Conservation (phyloP, 2,329 filamentous ascomycete genomes). For the Aspergillus brunneoviolaceus region DNA sequence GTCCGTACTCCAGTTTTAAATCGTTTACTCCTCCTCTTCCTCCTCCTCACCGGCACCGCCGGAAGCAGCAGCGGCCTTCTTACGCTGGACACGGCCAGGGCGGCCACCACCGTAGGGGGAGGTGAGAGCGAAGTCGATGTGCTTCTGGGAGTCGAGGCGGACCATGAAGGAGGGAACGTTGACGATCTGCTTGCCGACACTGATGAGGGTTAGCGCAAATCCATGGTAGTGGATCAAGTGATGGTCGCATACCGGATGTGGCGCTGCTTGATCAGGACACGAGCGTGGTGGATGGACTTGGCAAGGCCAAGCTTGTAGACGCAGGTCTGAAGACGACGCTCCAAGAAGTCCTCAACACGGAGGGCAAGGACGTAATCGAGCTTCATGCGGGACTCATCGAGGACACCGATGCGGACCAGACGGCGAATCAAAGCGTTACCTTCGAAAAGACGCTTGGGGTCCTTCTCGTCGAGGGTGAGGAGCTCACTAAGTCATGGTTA, state of each 20-base stretch:
- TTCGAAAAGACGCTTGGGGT: conserved; percentile 99
- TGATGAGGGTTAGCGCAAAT: conserved; percentile 24
- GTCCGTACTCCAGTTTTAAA: conserved; percentile 38
- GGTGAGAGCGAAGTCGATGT: conserved; percentile 98
- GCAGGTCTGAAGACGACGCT: conserved; percentile 98
- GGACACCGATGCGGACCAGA: conserved; percentile 98
- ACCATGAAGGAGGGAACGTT: conserved; percentile 99
- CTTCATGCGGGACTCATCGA: conserved; percentile 99
- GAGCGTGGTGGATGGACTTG: conserved; percentile 99
- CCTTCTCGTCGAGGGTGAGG: conserved; percentile 99
- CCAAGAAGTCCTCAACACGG: conserved; percentile 99
- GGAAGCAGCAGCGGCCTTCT: conserved; percentile 98
- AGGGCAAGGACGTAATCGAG: conserved; percentile 99
- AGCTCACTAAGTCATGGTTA: conserved; percentile 71
- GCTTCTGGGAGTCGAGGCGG: conserved; percentile 99
- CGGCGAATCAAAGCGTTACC: conserved; percentile 99
- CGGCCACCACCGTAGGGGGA: conserved; percentile 97
- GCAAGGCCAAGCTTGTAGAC: conserved; percentile 99
- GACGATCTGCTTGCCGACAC: conserved; percentile 99
- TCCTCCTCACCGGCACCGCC: conserved; percentile 59
- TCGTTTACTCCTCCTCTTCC: conserved; percentile 70
- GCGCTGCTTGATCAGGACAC: conserved; percentile 98
- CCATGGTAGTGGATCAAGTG: background rate
- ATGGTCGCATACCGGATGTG: conserved; percentile 68
- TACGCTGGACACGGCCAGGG: conserved; percentile 95